Evolutionary conservation across 1,139 yeast species (phyloP).

Genomic region (Blastobotrys capitulatus): DNA sequence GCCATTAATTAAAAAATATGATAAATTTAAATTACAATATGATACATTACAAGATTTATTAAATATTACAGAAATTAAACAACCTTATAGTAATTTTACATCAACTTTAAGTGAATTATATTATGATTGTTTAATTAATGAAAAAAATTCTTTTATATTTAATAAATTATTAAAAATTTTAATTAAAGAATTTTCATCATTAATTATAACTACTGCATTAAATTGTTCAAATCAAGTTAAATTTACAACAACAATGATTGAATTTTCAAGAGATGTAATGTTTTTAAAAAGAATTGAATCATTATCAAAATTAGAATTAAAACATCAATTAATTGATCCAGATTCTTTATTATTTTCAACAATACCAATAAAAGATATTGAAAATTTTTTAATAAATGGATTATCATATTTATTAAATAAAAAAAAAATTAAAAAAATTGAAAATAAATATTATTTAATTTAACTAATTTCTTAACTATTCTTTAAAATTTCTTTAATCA

Average conservation of each 20-base stretch:
- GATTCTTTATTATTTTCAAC: neutral
- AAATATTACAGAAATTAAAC: neutral
- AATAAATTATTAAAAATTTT: neutral
- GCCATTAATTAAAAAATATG: neutral
- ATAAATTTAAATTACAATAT: neutral
- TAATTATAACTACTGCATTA: neutral
- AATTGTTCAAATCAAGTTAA: neutral
- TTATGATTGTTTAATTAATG: neutral
- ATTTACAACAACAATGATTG: neutral
- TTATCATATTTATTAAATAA: neutral
- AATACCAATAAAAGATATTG: neutral
- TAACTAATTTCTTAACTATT: conserved; percentile 1
- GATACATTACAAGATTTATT: neutral
- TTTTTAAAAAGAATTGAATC: neutral
- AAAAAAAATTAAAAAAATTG: neutral
- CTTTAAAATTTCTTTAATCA: conserved; percentile 75
- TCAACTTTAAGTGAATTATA: neutral
- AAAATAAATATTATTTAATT: neutral
- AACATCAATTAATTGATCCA: neutral
- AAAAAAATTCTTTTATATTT: neutral
- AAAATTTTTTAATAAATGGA: conserved; percentile 1
- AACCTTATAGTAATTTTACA: conserved; percentile 1
- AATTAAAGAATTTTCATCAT: neutral
- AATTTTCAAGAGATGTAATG: conserved; percentile 2
- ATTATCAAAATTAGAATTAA: neutral